These are phyloP conservation scores for Gamarada debralockiae DNA, from an alignment of 495 filamentous ascomycete species.

Conservation along the genomic window DNA sequence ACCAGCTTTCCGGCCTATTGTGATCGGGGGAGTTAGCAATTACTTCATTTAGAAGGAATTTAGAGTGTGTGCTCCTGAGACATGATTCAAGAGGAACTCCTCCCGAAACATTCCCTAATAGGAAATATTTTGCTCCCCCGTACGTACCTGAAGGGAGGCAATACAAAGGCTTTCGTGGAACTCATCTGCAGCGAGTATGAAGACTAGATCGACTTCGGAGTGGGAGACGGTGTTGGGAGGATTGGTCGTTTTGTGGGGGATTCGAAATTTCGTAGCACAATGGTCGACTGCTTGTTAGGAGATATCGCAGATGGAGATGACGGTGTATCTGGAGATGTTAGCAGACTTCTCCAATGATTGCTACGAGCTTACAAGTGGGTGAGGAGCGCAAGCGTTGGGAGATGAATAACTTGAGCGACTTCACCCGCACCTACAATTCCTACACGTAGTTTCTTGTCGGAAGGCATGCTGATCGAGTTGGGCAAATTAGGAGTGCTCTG, in stretches of 20 bases:
- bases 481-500: no score
- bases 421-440: slow-evolving; percentile 47
- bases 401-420: slow-evolving; percentile 46
- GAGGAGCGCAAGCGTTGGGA: slow-evolving; percentile 43
- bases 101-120: no score
- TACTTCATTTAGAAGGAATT: no score
- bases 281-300: slow-evolving; percentile 14
- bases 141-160: slow-evolving; percentile 45
- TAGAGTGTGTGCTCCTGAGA: no score
- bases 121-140: no score
- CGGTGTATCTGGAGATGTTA: slow-evolving; percentile 1
- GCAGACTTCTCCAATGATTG: no score
- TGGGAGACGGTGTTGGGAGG: slow-evolving; percentile 7
- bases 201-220: slow-evolving; percentile 42
- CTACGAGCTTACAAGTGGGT: no score
- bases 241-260: slow-evolving; percentile 5
- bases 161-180: slow-evolving; percentile 47
- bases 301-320: slow-evolving; percentile 15
- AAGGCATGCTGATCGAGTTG: not conserved
- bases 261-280: slow-evolving; percentile 1
- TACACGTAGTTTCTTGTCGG: slow-evolving; percentile 22
- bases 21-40: no score
- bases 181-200: slow-evolving; percentile 48
- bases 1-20: no score
- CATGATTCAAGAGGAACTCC: no score